phyloP scores from a whole-genome alignment of 805 yeast genomes.

The Metschnikowia continentalis region DNA sequence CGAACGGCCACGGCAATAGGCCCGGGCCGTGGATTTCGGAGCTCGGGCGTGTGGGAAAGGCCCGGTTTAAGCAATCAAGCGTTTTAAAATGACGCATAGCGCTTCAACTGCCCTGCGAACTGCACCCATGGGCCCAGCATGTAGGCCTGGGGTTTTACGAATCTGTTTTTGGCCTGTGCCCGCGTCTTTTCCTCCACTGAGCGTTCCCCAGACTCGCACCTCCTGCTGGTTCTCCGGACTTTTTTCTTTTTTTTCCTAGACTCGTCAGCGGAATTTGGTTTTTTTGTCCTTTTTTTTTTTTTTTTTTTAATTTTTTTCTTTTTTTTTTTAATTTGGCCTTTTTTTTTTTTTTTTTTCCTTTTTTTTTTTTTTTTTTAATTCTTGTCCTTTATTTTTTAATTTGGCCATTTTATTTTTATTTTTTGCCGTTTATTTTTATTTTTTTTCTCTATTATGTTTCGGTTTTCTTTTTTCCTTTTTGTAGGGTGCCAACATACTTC shows the following conservation, averaged over 20 bases:
- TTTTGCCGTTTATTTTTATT: neutral
- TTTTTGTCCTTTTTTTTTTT: neutral
- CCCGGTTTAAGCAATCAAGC: neutral
- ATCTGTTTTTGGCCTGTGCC: neutral
- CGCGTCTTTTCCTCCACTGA: neutral
- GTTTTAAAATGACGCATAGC: neutral
- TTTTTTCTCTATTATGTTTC: too few species aligned
- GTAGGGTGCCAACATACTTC: neutral
- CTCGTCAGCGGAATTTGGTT: neutral
- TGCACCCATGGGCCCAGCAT: neutral
- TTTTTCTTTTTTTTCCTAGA: neutral
- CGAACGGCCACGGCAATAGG: neutral
- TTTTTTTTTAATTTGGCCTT: neutral
- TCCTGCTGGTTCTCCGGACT: slow-evolving; percentile 2
- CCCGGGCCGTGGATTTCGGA: neutral
- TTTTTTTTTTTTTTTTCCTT: neutral
- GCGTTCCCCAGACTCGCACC: slow-evolving; percentile 2
- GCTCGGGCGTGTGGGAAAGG: neutral
- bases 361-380: neutral
- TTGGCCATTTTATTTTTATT: neutral
- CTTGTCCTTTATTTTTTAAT: too few species aligned
- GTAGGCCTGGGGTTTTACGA: neutral
- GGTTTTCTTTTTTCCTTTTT: neutral
- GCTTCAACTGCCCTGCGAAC: neutral
- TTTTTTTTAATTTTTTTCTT: neutral